Percentiles rank a stretch among this genome's conserved stretches.
phyloP scores from a whole-genome alignment of 768 basidiomycete genomes.

The Leccinum longicurvipes region DNA sequence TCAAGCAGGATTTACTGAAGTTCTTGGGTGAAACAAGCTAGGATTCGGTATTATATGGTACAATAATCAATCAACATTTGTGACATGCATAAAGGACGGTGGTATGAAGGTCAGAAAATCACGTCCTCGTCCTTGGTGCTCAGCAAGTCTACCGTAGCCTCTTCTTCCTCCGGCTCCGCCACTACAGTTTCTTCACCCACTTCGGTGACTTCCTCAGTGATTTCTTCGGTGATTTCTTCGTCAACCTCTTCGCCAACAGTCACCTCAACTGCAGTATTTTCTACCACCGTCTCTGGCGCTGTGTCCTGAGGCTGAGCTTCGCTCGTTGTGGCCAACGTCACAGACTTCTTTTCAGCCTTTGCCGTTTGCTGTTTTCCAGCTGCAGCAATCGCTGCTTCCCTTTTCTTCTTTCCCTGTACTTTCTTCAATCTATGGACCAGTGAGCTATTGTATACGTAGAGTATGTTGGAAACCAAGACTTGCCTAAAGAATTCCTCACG shows the following conservation, averaged over 20 bases:
- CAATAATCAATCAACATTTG: slow-evolving; percentile 1
- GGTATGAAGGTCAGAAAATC: slow-evolving; percentile 65
- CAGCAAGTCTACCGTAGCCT: slow-evolving; percentile 58
- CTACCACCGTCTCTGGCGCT: not conserved
- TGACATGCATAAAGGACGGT: slow-evolving; percentile 5
- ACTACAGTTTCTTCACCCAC: slow-evolving; percentile 11
- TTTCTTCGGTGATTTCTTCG: slow-evolving; percentile 11
- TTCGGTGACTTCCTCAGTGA: slow-evolving; percentile 31
- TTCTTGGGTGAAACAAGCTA: slow-evolving; percentile 8
- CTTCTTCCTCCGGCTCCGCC: slow-evolving; percentile 23
- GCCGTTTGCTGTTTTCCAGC: slow-evolving; percentile 19
- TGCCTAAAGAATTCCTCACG: slow-evolving; percentile 91
- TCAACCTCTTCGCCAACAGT: not conserved
- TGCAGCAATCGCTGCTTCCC: slow-evolving; percentile 53
- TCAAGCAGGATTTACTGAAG: not conserved
- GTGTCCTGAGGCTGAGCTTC: slow-evolving; percentile 10
- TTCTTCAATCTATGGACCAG: slow-evolving; percentile 73
- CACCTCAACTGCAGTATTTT: slow-evolving; percentile 5
- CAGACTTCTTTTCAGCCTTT: slow-evolving; percentile 8
- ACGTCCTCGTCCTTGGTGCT: slow-evolving; percentile 89
- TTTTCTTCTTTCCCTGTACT: slow-evolving; percentile 96
- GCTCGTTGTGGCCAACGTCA: not conserved
- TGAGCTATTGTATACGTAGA: slow-evolving; percentile 1
- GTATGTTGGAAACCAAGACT: slow-evolving; percentile 13
- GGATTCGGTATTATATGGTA: slow-evolving; percentile 9